Conservation (phyloP, 257 asterid species). For the Paulownia fortunei region DNA sequence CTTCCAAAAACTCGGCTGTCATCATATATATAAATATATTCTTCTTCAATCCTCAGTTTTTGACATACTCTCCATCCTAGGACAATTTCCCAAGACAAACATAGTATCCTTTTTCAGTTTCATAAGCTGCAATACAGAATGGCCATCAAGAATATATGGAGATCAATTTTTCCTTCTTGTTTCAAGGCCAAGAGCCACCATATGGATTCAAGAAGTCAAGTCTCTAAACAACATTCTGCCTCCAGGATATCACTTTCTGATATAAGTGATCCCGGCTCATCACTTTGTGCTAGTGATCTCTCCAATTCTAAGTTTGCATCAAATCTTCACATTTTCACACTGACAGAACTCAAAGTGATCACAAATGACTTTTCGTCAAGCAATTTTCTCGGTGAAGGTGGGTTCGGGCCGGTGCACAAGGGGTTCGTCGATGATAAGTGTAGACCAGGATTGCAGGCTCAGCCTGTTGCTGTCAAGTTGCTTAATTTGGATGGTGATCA, state of each 20-base stretch:
- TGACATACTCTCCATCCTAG: too few species aligned
- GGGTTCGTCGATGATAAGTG: slow-evolving; percentile 70
- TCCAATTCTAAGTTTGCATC: slow-evolving; percentile 60
- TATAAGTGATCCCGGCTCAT: slow-evolving; percentile 66
- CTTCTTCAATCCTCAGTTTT: too few species aligned
- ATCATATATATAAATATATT: neutral
- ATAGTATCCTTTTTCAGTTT: neutral
- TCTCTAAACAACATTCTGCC: slow-evolving; percentile 31
- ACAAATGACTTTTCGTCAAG: slow-evolving; percentile 53
- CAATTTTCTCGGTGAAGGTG: slow-evolving; percentile 85
- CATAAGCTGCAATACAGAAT: neutral
- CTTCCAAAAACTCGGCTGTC: neutral
- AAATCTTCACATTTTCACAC: slow-evolving; percentile 73
- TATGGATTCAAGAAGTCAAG: slow-evolving; percentile 27
- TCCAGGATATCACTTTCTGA: slow-evolving; percentile 65
- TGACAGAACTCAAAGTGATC: slow-evolving; percentile 54
- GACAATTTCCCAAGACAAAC: neutral
- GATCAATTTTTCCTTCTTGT: slow-evolving; percentile 38
- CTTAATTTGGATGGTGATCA: slow-evolving; percentile 79
- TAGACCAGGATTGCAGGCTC: slow-evolving; percentile 69
- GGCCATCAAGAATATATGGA: slow-evolving; percentile 29
- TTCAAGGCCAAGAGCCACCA: slow-evolving; percentile 20
- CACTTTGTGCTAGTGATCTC: slow-evolving; percentile 52
- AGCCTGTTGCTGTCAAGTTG: slow-evolving; percentile 85
- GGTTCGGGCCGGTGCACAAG: slow-evolving; percentile 92